Evolutionary conservation across 768 basidiomycete genomes (phyloP).

Genomic region (Boletus rubropictus): DNA sequence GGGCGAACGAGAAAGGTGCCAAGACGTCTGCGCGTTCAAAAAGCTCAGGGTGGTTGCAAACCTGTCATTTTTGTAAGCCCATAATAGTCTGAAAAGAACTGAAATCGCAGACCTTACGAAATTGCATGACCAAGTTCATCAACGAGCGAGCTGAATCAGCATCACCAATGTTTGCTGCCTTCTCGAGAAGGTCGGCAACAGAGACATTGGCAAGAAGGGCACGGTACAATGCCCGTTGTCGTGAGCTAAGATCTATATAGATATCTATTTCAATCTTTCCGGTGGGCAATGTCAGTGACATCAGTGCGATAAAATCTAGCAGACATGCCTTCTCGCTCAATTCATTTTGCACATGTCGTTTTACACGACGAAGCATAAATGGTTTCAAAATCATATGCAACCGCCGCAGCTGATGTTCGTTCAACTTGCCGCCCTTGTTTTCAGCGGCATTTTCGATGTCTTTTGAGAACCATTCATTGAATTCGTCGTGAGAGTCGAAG

Average conservation of each 20-base stretch:
- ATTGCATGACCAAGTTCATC: conserved; percentile 99
- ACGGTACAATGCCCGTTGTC: conserved; percentile 86
- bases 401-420: conserved; percentile 90
- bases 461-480: conserved; percentile 99
- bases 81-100: background rate
- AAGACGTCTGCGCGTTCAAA: conserved; percentile 96
- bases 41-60: conserved; percentile 97
- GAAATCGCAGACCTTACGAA: conserved; percentile 69
- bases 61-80: conserved; percentile 38
- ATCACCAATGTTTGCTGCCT: conserved; percentile 87
- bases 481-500: conserved; percentile 98
- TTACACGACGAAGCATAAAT: conserved; percentile 96
- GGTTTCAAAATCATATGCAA: conserved; percentile 99
- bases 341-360: conserved; percentile 99
- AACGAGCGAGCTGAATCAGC: conserved; percentile 87
- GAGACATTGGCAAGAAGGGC: conserved; percentile 90
- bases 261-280: conserved; percentile 91
- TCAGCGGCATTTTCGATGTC: conserved; percentile 95
- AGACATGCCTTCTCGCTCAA: conserved; percentile 86
- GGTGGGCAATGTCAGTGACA: conserved; percentile 76
- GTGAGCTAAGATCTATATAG: conserved; percentile 88
- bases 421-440: conserved; percentile 85
- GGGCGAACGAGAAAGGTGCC: conserved; percentile 85
- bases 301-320: conserved; percentile 47
- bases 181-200: conserved; percentile 87